Base-by-base conservation (phyloP, 73 alveolate genomes). In the Uronychia binucleata region DNA sequence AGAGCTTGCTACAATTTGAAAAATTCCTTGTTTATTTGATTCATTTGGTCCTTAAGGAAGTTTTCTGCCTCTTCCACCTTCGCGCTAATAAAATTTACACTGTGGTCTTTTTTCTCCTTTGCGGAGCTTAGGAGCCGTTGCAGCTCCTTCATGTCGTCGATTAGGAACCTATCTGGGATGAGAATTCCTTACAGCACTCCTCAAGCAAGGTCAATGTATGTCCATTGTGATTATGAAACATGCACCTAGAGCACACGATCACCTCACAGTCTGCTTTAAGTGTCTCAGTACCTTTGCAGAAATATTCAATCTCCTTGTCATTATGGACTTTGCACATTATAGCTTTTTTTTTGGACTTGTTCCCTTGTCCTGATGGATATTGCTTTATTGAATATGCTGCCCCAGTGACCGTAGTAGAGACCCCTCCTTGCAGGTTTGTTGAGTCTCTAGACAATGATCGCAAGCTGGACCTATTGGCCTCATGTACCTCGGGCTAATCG, bases 151-250 rank as follows among this genome's bases (percentile, higher is more conserved):
- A 46, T 46, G 67, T 46, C 67, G 19, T 46, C 67, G 5, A 46
- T 46, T 5, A 46, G 67, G 19, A 11, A 46, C 67, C 67, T 19
- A 46, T 46, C 67, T 46, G 19, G 67, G 5, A 46, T 46, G 5
- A 46, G 19, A 46, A 46, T 11, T 46, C 67, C 67, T 19, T 46
- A 46, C 67, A 46, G 67, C 67, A 46, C 19, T 91, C 96, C 28
- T 83, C 88, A 33, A 91, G 75, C 78, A 85, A 74, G 35, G 88
- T 78, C 34, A 91, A 77, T 33, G 78, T 33, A 79, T 91, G 96
- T 29, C 96, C 96, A 83, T 91, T 91, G 75, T 91, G 96, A 57
- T 77, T 82, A 34, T 75, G 90, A 59, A 91, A 87, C 86, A 91
- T 87, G 85, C 96, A 91, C 35, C 77, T 59, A 1, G 88, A 74